phyloP scores from a whole-genome alignment of 2,329 filamentous ascomycete genomes.

The Aspergillus nomiae region DNA sequence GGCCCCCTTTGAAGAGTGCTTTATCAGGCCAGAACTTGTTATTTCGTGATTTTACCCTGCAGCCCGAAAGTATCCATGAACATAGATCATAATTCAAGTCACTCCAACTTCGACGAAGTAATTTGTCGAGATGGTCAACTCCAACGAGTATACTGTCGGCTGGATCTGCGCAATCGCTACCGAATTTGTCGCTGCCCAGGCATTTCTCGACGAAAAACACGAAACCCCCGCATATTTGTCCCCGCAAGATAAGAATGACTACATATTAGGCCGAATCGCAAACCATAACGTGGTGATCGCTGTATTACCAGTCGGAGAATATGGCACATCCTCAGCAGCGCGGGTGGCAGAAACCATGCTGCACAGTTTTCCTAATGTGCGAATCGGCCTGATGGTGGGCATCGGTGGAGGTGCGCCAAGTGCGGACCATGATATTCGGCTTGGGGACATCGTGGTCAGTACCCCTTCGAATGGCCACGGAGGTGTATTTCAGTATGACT shows the following conservation, averaged over 20 bases:
- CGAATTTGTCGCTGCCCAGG: constrained; percentile 43
- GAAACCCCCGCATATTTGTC: constrained; percentile 18
- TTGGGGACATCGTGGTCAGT: constrained; percentile 3
- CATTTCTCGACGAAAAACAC: constrained; percentile 45
- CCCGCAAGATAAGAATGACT: constrained; percentile 29
- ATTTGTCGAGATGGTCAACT: neutral
- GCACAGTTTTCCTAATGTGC: neutral
- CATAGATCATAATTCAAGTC: neutral
- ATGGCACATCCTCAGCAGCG: neutral
- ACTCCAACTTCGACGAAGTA: neutral
- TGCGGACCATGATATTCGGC: neutral
- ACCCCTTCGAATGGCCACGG: neutral
- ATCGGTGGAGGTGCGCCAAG: neutral
- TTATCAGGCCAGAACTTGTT: neutral
- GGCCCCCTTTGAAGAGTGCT: neutral
- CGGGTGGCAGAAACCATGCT: neutral
- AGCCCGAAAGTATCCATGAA: neutral
- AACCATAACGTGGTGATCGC: constrained; percentile 23
- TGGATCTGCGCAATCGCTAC: constrained; percentile 47
- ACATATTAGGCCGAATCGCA: constrained; percentile 31
- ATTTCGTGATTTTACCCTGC: neutral
- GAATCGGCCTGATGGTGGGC: neutral
- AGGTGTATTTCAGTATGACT: neutral
- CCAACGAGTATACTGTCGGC: constrained; percentile 42
- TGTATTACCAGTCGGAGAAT: neutral